Percentiles rank a stretch among this genome's conserved stretches.
Evolutionary conservation across 768 basidiomycete genomes (phyloP).

Genomic region (Boletus rufocinnamomeus): DNA sequence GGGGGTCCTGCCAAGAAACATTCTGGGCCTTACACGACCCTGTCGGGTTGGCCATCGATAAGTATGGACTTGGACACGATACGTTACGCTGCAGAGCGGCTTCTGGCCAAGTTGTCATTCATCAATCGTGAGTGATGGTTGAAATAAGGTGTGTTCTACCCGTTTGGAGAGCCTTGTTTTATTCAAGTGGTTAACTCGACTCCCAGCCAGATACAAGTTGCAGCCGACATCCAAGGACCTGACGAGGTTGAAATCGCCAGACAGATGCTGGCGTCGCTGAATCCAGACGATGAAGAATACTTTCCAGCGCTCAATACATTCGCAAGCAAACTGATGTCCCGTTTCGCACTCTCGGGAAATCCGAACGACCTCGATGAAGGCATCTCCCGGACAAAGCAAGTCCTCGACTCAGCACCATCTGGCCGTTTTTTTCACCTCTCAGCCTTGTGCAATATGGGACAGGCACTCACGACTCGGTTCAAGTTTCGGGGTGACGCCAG

Average conservation of each 20-base stretch:
- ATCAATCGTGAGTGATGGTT: constrained; percentile 3
- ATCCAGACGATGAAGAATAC: constrained; percentile 10
- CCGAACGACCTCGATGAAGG: constrained; percentile 29
- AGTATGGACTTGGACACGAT: neutral
- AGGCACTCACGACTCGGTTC: constrained; percentile 24
- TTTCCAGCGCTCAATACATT: constrained; percentile 11
- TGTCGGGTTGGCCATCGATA: neutral
- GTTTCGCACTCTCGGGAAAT: constrained; percentile 27
- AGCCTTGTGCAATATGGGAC: constrained; percentile 22
- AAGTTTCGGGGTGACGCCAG: constrained; percentile 16
- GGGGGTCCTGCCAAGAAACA: no score
- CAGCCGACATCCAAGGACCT: neutral
- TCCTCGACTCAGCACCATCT: constrained; percentile 25
- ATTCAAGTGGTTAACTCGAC: neutral
- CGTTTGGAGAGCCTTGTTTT: neutral
- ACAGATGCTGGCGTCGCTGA: constrained; percentile 10
- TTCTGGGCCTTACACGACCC: neutral
- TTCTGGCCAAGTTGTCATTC: neutral
- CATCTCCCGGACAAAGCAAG: constrained; percentile 17
- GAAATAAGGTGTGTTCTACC: constrained; percentile 5
- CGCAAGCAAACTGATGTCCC: constrained; percentile 16
- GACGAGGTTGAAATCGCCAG: constrained; percentile 17
- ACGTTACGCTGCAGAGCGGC: neutral
- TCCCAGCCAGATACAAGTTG: constrained; percentile 1
- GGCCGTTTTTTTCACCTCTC: constrained; percentile 20